Base-by-base conservation (phyloP, 176 grass and related monocot genomes). In the Eremochloa ophiuroides region DNA sequence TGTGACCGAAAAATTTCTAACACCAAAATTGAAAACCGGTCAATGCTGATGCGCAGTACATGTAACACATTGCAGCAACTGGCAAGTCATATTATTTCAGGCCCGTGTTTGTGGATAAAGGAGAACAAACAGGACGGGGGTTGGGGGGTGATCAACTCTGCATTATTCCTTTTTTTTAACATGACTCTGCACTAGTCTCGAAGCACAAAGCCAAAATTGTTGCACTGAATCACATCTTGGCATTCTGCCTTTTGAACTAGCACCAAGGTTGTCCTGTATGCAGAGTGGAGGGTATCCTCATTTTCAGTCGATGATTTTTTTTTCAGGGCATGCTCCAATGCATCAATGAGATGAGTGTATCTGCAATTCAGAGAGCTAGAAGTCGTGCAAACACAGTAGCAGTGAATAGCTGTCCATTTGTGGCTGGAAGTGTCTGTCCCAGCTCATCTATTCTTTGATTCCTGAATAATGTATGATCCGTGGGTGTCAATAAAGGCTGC, bases 401-500 rank as follows among this genome's bases (percentile, higher is more conserved):
- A 39, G 58, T 75, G 71, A 46, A 72, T 65, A 43, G 13, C 8
- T 75, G 70, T 66, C 70, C 71, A 74, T 30, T 47, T 74, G 73
- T 73, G 35, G 23, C 40, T 26, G 51, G 33, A 75, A 75, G 71
- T 71, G 30, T 75, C 60, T 83, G 60, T 40, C 17, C 17, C 9
- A n/a, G 81, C 58, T n/a, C 69, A 62, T 44, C 39, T 26, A 16
- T 74, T 64, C 26, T 46, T 14, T 37, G 39, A 48, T 83, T 74
- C 34, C 44, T 75, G 16, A 28, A 53, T 55, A 56, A 72, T 81
- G 78, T 26, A n/a, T 17, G 43, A 70, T 70, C 39, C 18, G 14
- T 82, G n/a, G 22, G 29, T 74, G 70, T 74, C 70, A 51, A 53
- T 22, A 37, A 75, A 65, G 62, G 38, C 42, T 83, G 71, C 22